Evolutionary conservation across 192 early-diverging fungal species (phyloP), one percentile per base, ranked within the genome.

Genomic region (Linnemannia exigua): DNA sequence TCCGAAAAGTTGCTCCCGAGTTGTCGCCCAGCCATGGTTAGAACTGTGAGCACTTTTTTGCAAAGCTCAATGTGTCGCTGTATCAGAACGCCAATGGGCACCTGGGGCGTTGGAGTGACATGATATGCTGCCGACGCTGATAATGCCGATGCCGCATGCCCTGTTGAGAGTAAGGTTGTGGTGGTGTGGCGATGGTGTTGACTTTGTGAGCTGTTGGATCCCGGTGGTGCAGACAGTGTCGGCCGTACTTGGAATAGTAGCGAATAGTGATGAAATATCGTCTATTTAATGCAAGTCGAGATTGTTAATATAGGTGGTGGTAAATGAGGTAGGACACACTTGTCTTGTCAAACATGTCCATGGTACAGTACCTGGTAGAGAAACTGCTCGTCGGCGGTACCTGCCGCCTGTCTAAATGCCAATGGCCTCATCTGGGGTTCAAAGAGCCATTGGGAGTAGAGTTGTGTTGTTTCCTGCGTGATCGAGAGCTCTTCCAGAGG

Each of bases 371-470:
- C 93, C 93, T 94, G 94, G 82, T 89, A 95, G 70, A 96, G 94
- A 31, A 89, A 72, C 83, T 97, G 96, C 72, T 95, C 93, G 75
- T 91, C 87, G 58, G 76, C 35, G 38, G 85, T 81, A 67, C 92
- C 82, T 31, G 81, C 46, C 38, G 84, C 81, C 25, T 82, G 75
- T 28, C 86, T 76, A 54, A 97, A 91, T 5, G 93, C 94, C 33
- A 88, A 74, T 3, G 96, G 96, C 69, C 93, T 66, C 50, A 77
- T 79, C 41, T 81, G 82, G 5, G 91, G 91, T 44, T 95, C 94
- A 76, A 95, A 88, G 36, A 97, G 88, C 96, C 96, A 97, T 50
- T 91, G 89, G 16, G 90, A 87, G 88, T 96, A 97, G n/a, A 97
- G 90, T 54, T 87, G 90, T 16, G 94, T 89, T 7, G 91, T 91